phyloP scores from a whole-genome alignment of 768 basidiomycete genomes.

The Lactifluus rugatus region DNA sequence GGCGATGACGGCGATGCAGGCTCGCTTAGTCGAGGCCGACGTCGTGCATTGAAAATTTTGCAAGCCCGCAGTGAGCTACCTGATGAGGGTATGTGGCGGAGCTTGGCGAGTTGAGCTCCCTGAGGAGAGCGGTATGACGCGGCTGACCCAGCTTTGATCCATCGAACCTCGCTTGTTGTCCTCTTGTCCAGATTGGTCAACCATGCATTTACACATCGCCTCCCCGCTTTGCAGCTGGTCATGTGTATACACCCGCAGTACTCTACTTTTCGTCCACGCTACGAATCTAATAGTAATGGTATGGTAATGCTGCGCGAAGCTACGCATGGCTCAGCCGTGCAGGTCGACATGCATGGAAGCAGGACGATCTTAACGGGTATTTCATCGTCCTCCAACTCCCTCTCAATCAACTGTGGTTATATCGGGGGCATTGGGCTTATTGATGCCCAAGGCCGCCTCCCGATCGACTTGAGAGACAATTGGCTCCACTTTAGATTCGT shows the following conservation, averaged over 20 bases:
- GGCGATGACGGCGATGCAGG: constrained; percentile 26
- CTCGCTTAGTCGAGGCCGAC: constrained; percentile 38
- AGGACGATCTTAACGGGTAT: neutral
- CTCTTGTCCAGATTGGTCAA: neutral
- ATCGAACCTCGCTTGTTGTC: constrained; percentile 26
- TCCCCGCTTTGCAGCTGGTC: neutral
- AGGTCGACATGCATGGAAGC: too few relatives aligned
- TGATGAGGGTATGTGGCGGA: constrained; percentile 72
- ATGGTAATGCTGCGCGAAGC: constrained; percentile 2
- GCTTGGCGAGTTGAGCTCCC: constrained; percentile 39
- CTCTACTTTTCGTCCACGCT: constrained; percentile 6
- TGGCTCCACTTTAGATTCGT: constrained; percentile 42
- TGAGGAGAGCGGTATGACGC: constrained; percentile 1
- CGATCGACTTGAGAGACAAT: constrained; percentile 22
- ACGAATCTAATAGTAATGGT: constrained; percentile 3
- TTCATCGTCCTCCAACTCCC: neutral
- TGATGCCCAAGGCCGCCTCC: neutral
- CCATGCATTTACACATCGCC: neutral
- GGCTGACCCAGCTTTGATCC: constrained; percentile 21
- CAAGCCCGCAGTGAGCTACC: constrained; percentile 61
- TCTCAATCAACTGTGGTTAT: constrained; percentile 9
- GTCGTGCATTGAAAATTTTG: constrained; percentile 57
- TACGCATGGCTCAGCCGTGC: neutral
- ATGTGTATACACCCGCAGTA: constrained; percentile 12
- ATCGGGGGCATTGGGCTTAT: constrained; percentile 15